Evolutionary conservation across 2,329 filamentous ascomycete species (phyloP), one percentile per base, ranked within the genome.

Genomic region (Aspergillus spinulosporus): DNA sequence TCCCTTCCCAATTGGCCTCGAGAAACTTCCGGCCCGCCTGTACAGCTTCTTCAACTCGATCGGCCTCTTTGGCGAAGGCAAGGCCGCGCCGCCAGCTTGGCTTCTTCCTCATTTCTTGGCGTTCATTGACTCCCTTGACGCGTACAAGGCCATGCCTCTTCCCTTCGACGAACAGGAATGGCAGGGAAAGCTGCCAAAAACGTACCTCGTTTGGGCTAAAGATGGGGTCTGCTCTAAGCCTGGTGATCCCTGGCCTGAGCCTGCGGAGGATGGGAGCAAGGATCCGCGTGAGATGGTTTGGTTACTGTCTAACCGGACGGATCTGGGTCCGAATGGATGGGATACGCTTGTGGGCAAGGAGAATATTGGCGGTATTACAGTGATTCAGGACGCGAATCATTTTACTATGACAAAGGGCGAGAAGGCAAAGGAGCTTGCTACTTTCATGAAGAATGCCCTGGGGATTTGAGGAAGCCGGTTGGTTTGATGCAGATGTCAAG

Each of bases 1-100:
- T 0, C 87, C 87, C 0, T 86, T 83, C 66, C 87, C 87, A 1
- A 76, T 86, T 58, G 85, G 84, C 6, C 83, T 92, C 5, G 85
- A 90, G 72, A 84, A 85, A 15, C 80, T 89, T 1, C 88, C 88
- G 2, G 68, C 72, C 14, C 74, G 75, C 31, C 70, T 82, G n/a
- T 80, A 82, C 64, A 71, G 77, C 54, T 80, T 78, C 72, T 80
- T 79, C 61, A 73, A 79, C 55, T 67, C 69, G 6, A 72, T 79
- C 42, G 76, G 76, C 29, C 68, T 82, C 39, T 78, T 82, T 53
- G 78, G 77, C 8, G 71, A 73, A 43, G 75, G 74, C 48, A 74
- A 74, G 36, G 67, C 69, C 21, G 74, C 72, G 44, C 72, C 75
- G 5, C 79, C 79, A 1, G 72, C 71, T 40, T 82, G 79, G 78